Base-by-base conservation (phyloP, 225 moss, liverwort and hornwort genomes). In the Neckera pumila region DNA sequence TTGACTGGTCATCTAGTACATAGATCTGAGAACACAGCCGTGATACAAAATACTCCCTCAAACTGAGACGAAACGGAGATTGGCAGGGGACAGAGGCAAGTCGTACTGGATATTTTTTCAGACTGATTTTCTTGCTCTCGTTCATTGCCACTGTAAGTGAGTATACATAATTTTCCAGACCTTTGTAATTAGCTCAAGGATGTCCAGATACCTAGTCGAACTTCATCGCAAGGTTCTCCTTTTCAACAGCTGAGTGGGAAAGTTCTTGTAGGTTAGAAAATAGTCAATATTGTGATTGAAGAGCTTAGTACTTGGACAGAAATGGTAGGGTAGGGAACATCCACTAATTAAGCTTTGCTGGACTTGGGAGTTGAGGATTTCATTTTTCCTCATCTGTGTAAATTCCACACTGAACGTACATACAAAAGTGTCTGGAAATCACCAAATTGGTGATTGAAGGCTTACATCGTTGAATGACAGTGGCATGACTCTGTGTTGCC, bases 401-500 rank as follows among this genome's bases (percentile, higher is more conserved):
- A 92, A 81, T 90, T 85, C 70, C 85, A 85, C 90, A 87, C 88
- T 88, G 72, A 84, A 86, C 72, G 88, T 92, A 90, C 84, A 92
- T 92, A 92, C 77, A 80, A 88, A 60, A 88, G 86, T 79, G 88
- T 79, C 88, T 86, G 83, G 65, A 80, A 67, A 79, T 90, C 92
- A 88, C 90, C 83, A 69, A 84, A 90, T 92, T 92, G 90, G 92
- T 92, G 90, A 88, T 88, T 61, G 67, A 90, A 76, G 61, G 60
- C 84, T 80, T 60, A n/a, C 69, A 18, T 18, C 57, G 56, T 64
- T 83, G 79, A 23, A 14, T 33, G 27, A 4, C 60, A 60, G 66
- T 2, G 43, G 27, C 20, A 26, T 75, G 34, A 62, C 70, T 54
- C 45, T 43, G 36, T 53, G 63, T 66, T 45, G 40, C 49, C 40